Conservation (phyloP, 306 rosid species). For the Dalbergia cochinchinensis region DNA sequence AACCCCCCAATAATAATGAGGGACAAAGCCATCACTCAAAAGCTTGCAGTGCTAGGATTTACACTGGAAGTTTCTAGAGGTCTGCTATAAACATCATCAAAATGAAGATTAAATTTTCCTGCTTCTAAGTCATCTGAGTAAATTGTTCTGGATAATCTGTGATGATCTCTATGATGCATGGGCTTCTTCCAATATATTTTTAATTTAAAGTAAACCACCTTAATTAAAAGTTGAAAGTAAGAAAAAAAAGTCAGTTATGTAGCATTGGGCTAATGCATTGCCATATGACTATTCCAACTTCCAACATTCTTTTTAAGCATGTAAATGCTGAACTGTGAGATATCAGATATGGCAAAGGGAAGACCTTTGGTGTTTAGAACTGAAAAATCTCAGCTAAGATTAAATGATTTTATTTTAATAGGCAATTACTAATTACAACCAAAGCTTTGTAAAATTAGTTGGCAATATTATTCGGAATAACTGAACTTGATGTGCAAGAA, state of each 20-base stretch:
- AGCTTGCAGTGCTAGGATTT: conserved; percentile 51
- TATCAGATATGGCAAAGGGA: neutral
- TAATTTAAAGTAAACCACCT: neutral
- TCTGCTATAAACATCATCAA: conserved; percentile 76
- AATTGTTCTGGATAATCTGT: conserved; percentile 57
- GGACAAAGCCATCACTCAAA: conserved; percentile 44
- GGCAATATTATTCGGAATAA: too few species aligned
- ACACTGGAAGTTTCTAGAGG: conserved; percentile 63
- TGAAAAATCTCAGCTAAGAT: neutral
- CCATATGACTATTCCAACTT: too few species aligned
- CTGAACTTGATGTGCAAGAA: too few species aligned
- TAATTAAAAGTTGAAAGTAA: neutral
- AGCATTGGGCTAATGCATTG: neutral
- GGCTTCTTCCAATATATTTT: conserved; percentile 5
- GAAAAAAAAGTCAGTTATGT: neutral
- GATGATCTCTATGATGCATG: conserved; percentile 35
- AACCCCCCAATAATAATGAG: conserved; percentile 53
- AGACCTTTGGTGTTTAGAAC: conserved; percentile 16
- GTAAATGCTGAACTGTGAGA: neutral
- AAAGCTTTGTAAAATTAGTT: too few species aligned
- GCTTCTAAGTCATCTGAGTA: conserved; percentile 65
- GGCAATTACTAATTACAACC: too few species aligned
- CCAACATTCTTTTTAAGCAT: too few species aligned
- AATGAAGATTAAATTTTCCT: conserved; percentile 70
- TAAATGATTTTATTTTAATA: too few species aligned